Percentiles rank a stretch among this genome's conserved stretches.
Conservation (phyloP, 768 basidiomycete genomes). For the Leccinellum albellum region DNA sequence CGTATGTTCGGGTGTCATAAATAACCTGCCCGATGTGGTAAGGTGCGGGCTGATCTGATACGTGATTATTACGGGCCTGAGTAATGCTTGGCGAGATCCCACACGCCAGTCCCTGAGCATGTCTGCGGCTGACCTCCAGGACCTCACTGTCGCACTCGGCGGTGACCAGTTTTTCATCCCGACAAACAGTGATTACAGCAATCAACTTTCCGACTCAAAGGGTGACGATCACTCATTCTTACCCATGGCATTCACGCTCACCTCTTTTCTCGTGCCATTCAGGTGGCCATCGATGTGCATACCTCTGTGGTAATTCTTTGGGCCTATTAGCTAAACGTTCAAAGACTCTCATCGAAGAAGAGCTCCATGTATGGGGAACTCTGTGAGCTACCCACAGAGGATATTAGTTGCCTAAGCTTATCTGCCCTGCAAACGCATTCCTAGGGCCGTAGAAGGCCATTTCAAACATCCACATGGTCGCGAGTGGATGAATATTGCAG, state of each 20-base stretch:
- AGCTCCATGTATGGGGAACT: constrained; percentile 80
- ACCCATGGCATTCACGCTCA: constrained; percentile 8
- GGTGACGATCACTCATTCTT: constrained; percentile 32
- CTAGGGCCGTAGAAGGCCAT: constrained; percentile 84
- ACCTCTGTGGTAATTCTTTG: constrained; percentile 95
- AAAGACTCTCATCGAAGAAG: constrained; percentile 69
- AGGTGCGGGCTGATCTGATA: constrained; percentile 15
- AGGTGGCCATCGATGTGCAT: constrained; percentile 60
- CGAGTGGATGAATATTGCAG: constrained; percentile 78
- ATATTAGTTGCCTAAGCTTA: constrained; percentile 7
- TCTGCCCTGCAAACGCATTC: constrained; percentile 4
- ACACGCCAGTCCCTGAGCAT: constrained; percentile 7
- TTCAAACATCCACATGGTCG: constrained; percentile 82
- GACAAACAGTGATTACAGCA: constrained; percentile 48
- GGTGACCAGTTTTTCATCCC: constrained; percentile 57
- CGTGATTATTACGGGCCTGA: constrained; percentile 4
- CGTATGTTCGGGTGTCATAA: background rate
- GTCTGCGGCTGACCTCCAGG: constrained; percentile 12
- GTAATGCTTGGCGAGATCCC: background rate
- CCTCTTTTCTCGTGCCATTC: constrained; percentile 6
- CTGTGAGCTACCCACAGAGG: constrained; percentile 39
- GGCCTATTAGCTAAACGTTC: constrained; percentile 79
- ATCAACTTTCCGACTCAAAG: constrained; percentile 34
- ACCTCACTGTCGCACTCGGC: constrained; percentile 34
- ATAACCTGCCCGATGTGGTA: constrained; percentile 11